Evolutionary conservation across 495 filamentous ascomycete species (phyloP).

Genomic region (Penicillium pancosmium): DNA sequence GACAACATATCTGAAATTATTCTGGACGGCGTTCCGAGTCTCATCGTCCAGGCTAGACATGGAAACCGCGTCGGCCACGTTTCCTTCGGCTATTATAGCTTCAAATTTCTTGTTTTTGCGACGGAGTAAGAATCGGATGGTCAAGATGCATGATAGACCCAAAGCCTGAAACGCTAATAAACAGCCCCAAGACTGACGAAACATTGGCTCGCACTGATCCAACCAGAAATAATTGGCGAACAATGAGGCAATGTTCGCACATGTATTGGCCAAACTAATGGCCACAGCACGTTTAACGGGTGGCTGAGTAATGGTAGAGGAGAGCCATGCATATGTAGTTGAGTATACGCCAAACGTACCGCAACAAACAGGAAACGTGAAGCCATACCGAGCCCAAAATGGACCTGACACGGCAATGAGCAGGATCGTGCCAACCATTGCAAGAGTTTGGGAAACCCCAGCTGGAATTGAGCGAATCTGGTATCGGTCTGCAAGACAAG

Average conservation of each 20-base stretch:
- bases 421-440: slow-evolving; percentile 16
- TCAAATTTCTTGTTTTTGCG: slow-evolving; percentile 23
- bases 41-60: slow-evolving; percentile 16
- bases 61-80: slow-evolving; percentile 13
- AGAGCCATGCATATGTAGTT: slow-evolving; percentile 21
- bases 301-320: slow-evolving; percentile 17
- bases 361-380: slow-evolving; percentile 16
- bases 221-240: slow-evolving; percentile 21
- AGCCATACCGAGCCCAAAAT: slow-evolving; percentile 21
- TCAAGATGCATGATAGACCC: slow-evolving; percentile 20
- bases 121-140: slow-evolving; percentile 16
- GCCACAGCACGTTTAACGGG: slow-evolving; percentile 13
- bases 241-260: background rate
- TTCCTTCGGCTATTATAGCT: slow-evolving; percentile 9
- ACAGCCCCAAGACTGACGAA: slow-evolving; percentile 23
- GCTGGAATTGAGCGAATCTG: slow-evolving; percentile 19
- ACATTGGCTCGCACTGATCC: slow-evolving; percentile 21
- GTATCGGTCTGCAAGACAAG: slow-evolving; percentile 12
- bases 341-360: slow-evolving; percentile 21
- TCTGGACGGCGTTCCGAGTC: slow-evolving; percentile 19
- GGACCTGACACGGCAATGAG: slow-evolving; percentile 11
- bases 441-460: slow-evolving; percentile 9
- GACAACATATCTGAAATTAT: slow-evolving; percentile 26
- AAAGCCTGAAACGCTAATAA: slow-evolving; percentile 22
- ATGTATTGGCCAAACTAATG: slow-evolving; percentile 7